phyloP scores from a whole-genome alignment of 2,329 filamentous ascomycete species.

The Colletotrichum caudatum region DNA sequence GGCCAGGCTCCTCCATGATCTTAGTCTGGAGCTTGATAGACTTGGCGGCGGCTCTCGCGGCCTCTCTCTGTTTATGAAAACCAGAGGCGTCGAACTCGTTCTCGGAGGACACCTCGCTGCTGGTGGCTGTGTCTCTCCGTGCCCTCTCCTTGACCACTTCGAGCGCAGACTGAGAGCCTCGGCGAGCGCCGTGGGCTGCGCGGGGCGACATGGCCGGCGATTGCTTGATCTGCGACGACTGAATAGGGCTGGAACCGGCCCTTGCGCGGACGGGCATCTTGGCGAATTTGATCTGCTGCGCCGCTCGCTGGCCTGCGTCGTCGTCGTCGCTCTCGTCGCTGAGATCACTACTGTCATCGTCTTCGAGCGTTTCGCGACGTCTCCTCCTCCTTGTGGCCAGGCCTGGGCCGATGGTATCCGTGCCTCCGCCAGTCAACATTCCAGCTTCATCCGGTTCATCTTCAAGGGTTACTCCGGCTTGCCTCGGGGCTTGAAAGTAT shows the following conservation, averaged over 20 bases:
- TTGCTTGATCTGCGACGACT: conserved; percentile 72
- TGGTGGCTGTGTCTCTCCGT: conserved; percentile 81
- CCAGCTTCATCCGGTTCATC: conserved; percentile 80
- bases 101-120: conserved; percentile 85
- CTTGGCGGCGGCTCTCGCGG: conserved; percentile 68
- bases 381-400: conserved; percentile 75
- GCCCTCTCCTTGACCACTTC: conserved; percentile 77
- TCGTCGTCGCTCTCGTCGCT: conserved; percentile 86
- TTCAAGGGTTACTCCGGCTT: conserved; percentile 72
- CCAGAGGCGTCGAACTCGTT: conserved; percentile 79
- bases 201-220: conserved; percentile 62
- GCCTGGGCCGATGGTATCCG: conserved; percentile 76
- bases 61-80: conserved; percentile 73
- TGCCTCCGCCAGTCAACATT: conserved; percentile 75
- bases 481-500: conserved; percentile 81
- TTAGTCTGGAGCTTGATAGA: conserved; percentile 65
- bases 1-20: conserved; percentile 61
- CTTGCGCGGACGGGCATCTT: conserved; percentile 93
- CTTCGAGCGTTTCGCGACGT: conserved; percentile 80
- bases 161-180: conserved; percentile 78
- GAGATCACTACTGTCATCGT: conserved; percentile 87
- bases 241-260: conserved; percentile 88
- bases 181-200: conserved; percentile 60
- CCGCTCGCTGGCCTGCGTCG: conserved; percentile 74
- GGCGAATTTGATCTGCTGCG: conserved; percentile 93